These are phyloP conservation scores for Pleurotus pulmonarius DNA, from an alignment of 768 basidiomycete species.

Conservation along the genomic window DNA sequence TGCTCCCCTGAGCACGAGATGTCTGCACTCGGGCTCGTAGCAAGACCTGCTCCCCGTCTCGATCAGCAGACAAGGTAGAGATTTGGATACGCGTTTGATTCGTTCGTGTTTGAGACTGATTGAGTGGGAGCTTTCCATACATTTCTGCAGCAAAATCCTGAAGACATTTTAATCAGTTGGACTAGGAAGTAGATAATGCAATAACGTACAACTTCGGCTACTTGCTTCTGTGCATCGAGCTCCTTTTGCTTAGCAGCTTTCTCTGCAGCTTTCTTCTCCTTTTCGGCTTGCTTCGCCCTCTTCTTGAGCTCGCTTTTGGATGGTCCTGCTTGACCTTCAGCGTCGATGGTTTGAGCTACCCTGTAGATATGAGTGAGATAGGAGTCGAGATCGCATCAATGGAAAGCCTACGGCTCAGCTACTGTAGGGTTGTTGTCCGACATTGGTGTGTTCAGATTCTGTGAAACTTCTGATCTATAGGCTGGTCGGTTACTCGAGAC, in stretches of 20 bases:
- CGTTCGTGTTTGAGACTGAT: slow-evolving; percentile 84
- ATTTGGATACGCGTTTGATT: slow-evolving; percentile 62
- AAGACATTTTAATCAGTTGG: slow-evolving; percentile 5
- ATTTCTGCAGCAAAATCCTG: slow-evolving; percentile 76
- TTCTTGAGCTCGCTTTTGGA: slow-evolving; percentile 91
- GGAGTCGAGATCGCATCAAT: neutral
- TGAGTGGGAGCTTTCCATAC: slow-evolving; percentile 86
- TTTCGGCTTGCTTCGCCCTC: slow-evolving; percentile 85
- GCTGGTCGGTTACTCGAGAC: too few species aligned
- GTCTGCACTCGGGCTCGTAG: slow-evolving; percentile 91
- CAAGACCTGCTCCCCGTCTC: slow-evolving; percentile 72
- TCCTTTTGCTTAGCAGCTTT: slow-evolving; percentile 78
- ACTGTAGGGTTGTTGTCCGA: neutral
- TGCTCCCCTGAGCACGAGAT: slow-evolving; percentile 88
- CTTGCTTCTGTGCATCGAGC: slow-evolving; percentile 61
- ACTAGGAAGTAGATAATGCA: neutral
- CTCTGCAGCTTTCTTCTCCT: slow-evolving; percentile 85
- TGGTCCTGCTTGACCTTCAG: slow-evolving; percentile 43
- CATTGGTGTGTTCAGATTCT: neutral
- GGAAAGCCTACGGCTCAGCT: neutral
- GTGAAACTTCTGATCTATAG: too few species aligned
- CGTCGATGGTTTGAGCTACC: neutral
- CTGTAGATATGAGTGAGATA: neutral
- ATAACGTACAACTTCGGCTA: slow-evolving; percentile 54
- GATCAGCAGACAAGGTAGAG: slow-evolving; percentile 47